Percentiles rank a stretch among this genome's conserved stretches.
These are phyloP conservation scores for Cladosporium sp. DNA, from an alignment of 2,329 filamentous ascomycete genomes.

Conservation along the genomic window DNA sequence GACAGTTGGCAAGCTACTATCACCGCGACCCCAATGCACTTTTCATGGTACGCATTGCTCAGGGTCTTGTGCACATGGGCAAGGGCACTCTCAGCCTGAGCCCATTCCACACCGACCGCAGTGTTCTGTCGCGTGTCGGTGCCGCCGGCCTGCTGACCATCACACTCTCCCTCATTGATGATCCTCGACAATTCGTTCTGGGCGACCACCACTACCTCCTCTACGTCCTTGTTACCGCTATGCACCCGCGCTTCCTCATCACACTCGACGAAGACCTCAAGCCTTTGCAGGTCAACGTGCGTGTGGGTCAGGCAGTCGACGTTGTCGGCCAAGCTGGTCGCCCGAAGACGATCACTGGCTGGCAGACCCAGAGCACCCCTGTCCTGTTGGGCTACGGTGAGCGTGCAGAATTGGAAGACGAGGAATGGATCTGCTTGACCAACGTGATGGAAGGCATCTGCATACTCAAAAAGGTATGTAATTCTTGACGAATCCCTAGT, in stretches of 20 bases:
- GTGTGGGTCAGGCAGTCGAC: conserved; percentile 95
- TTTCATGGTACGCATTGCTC: conserved; percentile 98
- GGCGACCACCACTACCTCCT: conserved; percentile 82
- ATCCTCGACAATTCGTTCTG: conserved; percentile 71
- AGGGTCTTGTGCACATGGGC: conserved; percentile 97
- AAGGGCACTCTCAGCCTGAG: conserved; percentile 95
- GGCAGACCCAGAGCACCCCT: conserved; percentile 99
- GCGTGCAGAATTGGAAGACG: conserved; percentile 92
- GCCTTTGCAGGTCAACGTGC: conserved; percentile 90
- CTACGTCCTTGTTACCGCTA: conserved; percentile 94
- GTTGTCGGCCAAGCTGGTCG: conserved; percentile 95
- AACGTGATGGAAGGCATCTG: conserved; percentile 91
- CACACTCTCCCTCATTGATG: conserved; percentile 88
- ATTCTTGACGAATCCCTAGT: background rate
- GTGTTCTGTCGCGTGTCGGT: conserved; percentile 87
- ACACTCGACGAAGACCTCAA: conserved; percentile 93
- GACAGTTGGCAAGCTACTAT: conserved; percentile 96
- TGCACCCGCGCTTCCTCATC: conserved; percentile 94
- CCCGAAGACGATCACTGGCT: conserved; percentile 98
- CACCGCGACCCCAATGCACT: conserved; percentile 92
- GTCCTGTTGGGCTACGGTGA: conserved; percentile 92
- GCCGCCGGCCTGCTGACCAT: conserved; percentile 86
- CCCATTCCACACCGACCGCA: conserved; percentile 98
- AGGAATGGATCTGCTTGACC: conserved; percentile 90
- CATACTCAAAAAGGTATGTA: conserved; percentile 87